phyloP scores from a whole-genome alignment of 192 early-diverging fungal species.

The Gigaspora rosea region DNA sequence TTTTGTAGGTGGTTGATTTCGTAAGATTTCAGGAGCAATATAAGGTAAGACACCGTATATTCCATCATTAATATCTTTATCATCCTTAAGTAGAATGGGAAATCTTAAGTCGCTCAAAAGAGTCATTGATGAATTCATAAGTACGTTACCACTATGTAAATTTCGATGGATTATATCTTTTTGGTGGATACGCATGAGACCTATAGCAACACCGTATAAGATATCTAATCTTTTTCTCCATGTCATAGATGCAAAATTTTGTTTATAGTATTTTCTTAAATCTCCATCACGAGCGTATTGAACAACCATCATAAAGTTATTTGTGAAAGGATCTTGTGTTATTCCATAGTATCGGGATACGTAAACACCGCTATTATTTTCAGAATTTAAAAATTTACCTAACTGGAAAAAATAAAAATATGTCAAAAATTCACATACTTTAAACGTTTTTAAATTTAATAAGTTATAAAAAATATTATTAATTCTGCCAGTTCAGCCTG shows the following conservation, averaged over 20 bases:
- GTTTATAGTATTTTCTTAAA: constrained; percentile 39
- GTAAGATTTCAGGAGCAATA: constrained; percentile 44
- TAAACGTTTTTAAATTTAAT: not conserved
- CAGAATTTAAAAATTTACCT: not conserved
- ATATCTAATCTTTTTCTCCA: constrained; percentile 39
- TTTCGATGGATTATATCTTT: constrained; percentile 44
- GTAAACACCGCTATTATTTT: not conserved
- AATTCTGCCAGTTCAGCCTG: no score
- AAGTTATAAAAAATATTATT: no score
- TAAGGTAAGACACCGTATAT: constrained; percentile 40
- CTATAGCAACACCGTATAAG: constrained; percentile 37
- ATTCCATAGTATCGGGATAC: constrained; percentile 18
- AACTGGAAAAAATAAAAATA: not conserved
- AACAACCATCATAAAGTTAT: constrained; percentile 43
- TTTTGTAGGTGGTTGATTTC: constrained; percentile 32
- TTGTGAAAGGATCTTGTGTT: constrained; percentile 21
- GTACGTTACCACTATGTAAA: constrained; percentile 31
- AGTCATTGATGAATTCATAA: not conserved
- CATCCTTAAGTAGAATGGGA: not conserved
- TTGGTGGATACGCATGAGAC: constrained; percentile 42
- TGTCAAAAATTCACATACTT: not conserved
- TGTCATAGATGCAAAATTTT: constrained; percentile 33
- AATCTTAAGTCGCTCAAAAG: not conserved
- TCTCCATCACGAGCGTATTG: constrained; percentile 41
- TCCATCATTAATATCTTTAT: not conserved